Base-by-base conservation (phyloP, 805 yeast species). In the Suhomyces emberorum region DNA sequence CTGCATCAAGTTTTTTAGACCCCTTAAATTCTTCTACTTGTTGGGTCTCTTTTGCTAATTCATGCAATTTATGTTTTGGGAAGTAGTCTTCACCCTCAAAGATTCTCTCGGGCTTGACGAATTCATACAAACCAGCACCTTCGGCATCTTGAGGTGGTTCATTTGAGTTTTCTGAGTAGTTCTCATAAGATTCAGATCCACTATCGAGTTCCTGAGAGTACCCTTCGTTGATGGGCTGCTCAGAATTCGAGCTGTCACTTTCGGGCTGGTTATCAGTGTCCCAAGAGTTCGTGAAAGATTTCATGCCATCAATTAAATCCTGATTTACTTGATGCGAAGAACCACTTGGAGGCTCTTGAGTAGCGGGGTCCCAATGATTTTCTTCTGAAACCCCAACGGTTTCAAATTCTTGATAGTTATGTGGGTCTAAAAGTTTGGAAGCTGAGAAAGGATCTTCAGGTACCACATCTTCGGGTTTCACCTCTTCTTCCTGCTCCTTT, bases 341-440 rank as follows among this genome's bases (percentile, higher is more conserved):
- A 7, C 27, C 23, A n/a, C 44, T 48, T 15, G 78, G 77, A 7
- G 77, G 77, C 7, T 63, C 59, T 30, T 59, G 65, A 9, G 35
- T 46, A 1, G 73, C 55, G 6, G 78, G 70, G 37, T 73, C 66
- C 79, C 79, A 74, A 17, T 47, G 36, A 6, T 59, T 41, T 33
- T 57, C 65, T 8, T 37, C 32, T 37, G 41, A 34, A 0, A 55
- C 37, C 14, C 20, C 32, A 24, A 32, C 31, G 10, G 30, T 15
- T 15, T 35, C 40, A 11, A 56, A 44, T 15, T 54, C 52, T 35
- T 50, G 54, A 44, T 61, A 63, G 39, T 49, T 57, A 14, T 41
- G 42, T 1, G 69, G 69, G 39, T 63, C 58, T 17, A 61, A 51
- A 21, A 62, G 51, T n/a, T 20, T 25, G 19, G 36, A 10, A 26